Evolutionary conservation across 805 yeast species (phyloP).

Genomic region (Scheffersomyces lignosus): DNA sequence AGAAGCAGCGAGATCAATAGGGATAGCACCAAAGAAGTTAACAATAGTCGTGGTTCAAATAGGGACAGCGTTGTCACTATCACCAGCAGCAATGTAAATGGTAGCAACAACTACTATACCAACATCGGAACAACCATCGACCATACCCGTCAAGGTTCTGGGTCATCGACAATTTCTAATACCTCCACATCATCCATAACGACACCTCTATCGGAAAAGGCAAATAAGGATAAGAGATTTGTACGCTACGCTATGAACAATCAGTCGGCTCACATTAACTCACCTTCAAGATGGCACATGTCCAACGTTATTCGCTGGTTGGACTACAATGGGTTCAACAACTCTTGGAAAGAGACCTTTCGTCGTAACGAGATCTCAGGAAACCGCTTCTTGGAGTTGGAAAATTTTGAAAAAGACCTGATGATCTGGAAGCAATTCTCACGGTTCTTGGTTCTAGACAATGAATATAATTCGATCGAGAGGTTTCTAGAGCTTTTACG

Average conservation of each 20-base stretch:
- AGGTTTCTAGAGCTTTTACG: conserved; percentile 54
- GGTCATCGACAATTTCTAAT: conserved; percentile 33
- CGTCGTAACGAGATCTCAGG: conserved; percentile 57
- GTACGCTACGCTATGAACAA: conserved; percentile 44
- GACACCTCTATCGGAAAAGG: conserved; percentile 23
- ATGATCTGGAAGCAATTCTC: conserved; percentile 48
- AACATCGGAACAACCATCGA: conserved; percentile 1
- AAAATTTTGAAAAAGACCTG: conserved; percentile 57
- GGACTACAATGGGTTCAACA: conserved; percentile 64
- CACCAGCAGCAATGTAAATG: not conserved
- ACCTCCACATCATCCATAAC: conserved; percentile 31
- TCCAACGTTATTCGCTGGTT: conserved; percentile 72
- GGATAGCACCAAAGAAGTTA: not conserved
- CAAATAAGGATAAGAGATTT: conserved; percentile 40
- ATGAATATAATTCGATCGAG: conserved; percentile 53
- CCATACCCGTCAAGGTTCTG: conserved; percentile 36
- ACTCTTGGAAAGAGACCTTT: conserved; percentile 72
- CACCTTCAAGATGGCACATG: conserved; percentile 67
- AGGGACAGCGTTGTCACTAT: not conserved
- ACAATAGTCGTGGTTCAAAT: not conserved
- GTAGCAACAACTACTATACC: conserved; percentile 3
- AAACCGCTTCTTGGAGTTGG: conserved; percentile 61
- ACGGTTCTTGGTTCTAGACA: conserved; percentile 34
- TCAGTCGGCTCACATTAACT: conserved; percentile 16
- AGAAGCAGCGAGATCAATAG: no score